These are phyloP conservation scores for Schoenoplectus triqueter DNA, from an alignment of 202 grass and related monocot genomes.

Conservation along the genomic window DNA sequence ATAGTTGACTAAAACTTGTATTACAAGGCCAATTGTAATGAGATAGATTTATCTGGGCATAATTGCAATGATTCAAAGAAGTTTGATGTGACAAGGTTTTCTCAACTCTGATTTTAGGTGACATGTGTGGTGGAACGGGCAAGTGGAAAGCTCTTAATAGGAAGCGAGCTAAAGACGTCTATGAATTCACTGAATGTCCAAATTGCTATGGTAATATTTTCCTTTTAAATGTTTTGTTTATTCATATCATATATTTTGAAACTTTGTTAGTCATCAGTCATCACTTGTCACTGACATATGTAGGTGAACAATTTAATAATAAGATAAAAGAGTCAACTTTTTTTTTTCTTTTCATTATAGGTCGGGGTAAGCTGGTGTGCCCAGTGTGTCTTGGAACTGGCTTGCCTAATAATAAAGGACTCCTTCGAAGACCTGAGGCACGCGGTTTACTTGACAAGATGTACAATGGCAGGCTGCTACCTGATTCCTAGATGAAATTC, in stretches of 20 bases:
- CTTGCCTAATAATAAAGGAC: constrained; percentile 89
- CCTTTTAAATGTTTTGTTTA: neutral
- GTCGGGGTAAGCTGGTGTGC: constrained; percentile 90
- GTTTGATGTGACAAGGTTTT: neutral
- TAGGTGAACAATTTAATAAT: neutral
- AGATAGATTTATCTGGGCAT: neutral
- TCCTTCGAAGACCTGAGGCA: constrained; percentile 82
- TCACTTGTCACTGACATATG: neutral
- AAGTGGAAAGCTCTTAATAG: constrained; percentile 99
- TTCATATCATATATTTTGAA: neutral
- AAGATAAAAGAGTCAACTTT: neutral
- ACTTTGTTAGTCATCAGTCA: neutral
- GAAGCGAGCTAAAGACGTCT: constrained; percentile 97
- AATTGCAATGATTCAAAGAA: constrained; percentile 24
- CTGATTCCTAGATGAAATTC: constrained; percentile 47
- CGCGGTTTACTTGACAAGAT: constrained; percentile 83
- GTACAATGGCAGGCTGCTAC: constrained; percentile 91
- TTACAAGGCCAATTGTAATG: neutral
- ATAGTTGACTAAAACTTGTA: neutral
- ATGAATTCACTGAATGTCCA: constrained; percentile 92
- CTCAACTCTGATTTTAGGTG: constrained; percentile 54
- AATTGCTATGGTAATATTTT: constrained; percentile 84
- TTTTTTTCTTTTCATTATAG: constrained; percentile 41
- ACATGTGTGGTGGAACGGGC: constrained; percentile 96
- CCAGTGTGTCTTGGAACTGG: constrained; percentile 88